These are phyloP conservation scores for Leersia perrieri DNA, from an alignment of 176 grass and related monocot species.

Conservation along the genomic window DNA sequence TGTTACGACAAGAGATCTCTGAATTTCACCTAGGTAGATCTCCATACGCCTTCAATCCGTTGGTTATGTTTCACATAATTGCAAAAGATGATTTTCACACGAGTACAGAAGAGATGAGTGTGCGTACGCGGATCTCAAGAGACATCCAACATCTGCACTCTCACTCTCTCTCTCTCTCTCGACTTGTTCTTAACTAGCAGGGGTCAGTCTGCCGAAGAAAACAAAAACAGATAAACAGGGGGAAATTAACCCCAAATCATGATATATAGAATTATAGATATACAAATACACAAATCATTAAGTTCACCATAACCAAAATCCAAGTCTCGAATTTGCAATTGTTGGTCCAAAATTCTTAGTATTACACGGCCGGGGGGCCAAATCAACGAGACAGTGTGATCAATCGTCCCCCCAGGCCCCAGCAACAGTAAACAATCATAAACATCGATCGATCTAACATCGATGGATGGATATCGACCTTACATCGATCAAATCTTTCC, in stretches of 20 bases:
- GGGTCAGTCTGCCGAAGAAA: no score
- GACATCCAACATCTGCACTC: not conserved
- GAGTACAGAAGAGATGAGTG: no score
- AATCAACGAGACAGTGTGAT: not conserved
- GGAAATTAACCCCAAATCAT: not conserved
- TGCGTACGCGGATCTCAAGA: not conserved
- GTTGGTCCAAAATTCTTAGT: conserved; percentile 25
- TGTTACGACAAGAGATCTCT: not conserved
- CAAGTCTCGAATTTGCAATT: not conserved
- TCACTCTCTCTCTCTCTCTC: no score
- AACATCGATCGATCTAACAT: conserved; percentile 5
- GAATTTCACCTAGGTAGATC: not conserved
- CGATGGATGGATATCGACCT: not conserved
- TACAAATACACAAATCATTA: not conserved
- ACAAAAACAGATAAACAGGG: not conserved
- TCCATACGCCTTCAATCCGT: no score
- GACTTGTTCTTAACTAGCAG: no score
- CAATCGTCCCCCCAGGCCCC: no score
- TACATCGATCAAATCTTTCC: not conserved
- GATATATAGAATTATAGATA: not conserved
- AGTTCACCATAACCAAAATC: not conserved
- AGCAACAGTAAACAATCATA: not conserved
- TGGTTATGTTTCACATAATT: no score
- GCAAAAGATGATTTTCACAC: no score
- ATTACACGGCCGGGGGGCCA: not conserved